Percentiles rank a stretch among this genome's conserved stretches.
These are phyloP conservation scores for Stemphylium vesicarium DNA, from an alignment of 2,329 filamentous ascomycete species.

Conservation along the genomic window DNA sequence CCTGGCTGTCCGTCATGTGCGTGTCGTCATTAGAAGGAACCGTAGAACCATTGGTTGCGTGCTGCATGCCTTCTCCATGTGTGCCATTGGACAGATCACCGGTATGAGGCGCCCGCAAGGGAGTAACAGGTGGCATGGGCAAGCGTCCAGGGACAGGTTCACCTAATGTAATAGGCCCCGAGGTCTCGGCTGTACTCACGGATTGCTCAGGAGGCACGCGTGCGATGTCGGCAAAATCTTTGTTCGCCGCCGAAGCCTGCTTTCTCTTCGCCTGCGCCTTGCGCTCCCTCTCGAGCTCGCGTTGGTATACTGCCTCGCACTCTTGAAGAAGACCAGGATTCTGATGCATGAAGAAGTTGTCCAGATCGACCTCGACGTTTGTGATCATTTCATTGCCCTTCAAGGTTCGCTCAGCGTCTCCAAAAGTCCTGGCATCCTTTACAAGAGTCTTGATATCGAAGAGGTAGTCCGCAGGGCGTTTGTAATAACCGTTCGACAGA, in stretches of 20 bases:
- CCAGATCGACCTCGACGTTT: constrained; percentile 94
- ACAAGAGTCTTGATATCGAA: constrained; percentile 84
- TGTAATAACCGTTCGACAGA: constrained; percentile 96
- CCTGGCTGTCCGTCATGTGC: constrained; percentile 54
- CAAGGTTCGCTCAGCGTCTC: constrained; percentile 81
- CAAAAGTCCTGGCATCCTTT: constrained; percentile 81
- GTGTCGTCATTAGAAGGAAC: constrained; percentile 53
- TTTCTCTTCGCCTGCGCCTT: constrained; percentile 64
- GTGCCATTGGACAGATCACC: constrained; percentile 67
- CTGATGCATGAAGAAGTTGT: constrained; percentile 63
- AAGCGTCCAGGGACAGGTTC: constrained; percentile 65
- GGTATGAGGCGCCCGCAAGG: constrained; percentile 47
- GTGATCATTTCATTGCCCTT: constrained; percentile 90
- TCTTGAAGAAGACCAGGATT: constrained; percentile 64
- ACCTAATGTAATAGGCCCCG: constrained; percentile 62
- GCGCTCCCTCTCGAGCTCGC: constrained; percentile 68
- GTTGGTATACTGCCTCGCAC: constrained; percentile 80
- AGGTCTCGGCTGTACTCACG: constrained; percentile 51
- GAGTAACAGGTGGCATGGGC: constrained; percentile 54
- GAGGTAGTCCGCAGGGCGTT: constrained; percentile 85
- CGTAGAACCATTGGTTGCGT: constrained; percentile 51
- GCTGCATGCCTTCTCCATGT: constrained; percentile 38
- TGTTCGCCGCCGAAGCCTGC: constrained; percentile 44
- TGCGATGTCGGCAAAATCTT: constrained; percentile 49
- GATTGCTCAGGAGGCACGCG: constrained; percentile 52